phyloP scores from a whole-genome alignment of 2,329 filamentous ascomycete genomes.

The Monilinia aucupariae region DNA sequence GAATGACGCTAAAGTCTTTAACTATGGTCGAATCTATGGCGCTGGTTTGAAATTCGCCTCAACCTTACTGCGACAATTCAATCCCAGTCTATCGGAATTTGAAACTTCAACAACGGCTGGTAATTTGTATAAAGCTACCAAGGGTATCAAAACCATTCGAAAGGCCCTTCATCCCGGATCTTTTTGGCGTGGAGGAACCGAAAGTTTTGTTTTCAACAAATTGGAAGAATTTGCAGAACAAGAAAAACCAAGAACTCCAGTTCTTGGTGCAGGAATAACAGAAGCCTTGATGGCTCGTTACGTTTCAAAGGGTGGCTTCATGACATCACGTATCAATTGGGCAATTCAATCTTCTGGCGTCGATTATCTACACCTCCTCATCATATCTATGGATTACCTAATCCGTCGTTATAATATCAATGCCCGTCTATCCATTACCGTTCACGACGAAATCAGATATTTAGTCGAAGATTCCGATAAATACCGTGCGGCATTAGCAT shows the following conservation, averaged over 20 bases:
- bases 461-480: conserved; percentile 79
- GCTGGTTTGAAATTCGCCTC: conserved; percentile 91
- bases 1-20: conserved; percentile 96
- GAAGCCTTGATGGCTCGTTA: conserved; percentile 87
- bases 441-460: conserved; percentile 97
- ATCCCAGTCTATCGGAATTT: conserved; percentile 72
- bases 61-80: conserved; percentile 87
- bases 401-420: conserved; percentile 77
- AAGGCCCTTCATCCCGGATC: conserved; percentile 65
- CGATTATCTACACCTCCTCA: conserved; percentile 91
- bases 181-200: conserved; percentile 95
- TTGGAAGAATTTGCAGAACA: conserved; percentile 97
- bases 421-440: conserved; percentile 83
- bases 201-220: conserved; percentile 97
- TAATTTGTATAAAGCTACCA: conserved; percentile 81
- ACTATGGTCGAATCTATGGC: conserved; percentile 98
- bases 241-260: conserved; percentile 81
- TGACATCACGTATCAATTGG: conserved; percentile 98
- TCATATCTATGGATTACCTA: conserved; percentile 92
- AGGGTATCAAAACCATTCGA: conserved; percentile 77
- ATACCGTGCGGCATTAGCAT: conserved; percentile 83
- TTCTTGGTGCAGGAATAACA: conserved; percentile 90
- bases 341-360: conserved; percentile 96
- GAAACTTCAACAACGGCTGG: conserved; percentile 72
- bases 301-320: conserved; percentile 82